Base-by-base conservation (phyloP, 1,139 yeast genomes). In the Blastobotrys niveus region DNA sequence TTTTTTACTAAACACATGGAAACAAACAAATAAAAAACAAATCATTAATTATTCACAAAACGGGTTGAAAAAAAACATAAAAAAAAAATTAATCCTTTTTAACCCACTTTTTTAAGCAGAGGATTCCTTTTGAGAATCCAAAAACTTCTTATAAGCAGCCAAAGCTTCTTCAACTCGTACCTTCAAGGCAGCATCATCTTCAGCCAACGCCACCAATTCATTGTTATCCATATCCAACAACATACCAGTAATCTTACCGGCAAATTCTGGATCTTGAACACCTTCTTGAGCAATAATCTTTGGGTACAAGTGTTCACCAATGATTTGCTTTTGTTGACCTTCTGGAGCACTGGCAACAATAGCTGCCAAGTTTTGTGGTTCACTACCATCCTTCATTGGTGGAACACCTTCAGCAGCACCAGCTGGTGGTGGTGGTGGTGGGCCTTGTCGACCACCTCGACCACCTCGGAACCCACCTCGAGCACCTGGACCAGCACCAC, bases 241-340 rank as follows among this genome's bases (percentile, higher is more conserved):
- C 98, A 91, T 91, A 74, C 97, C 98, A 58, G 99, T 91, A 67
- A 91, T 88, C 77, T 89, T 91, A 73, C 96, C 96, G 58, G 97
- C 96, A 65, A 95, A 89, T 71, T 87, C 96, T 52, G 86, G 86
- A 65, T 86, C 95, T 53, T 80, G 81, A 53, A 72, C 70, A 68
- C 84, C 82, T 65, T 94, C 94, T 64, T 91, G 85, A 59, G 89
- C 80, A 57, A 83, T 82, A 64, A 93, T 84, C 80, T 82, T 87
- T 66, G 95, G 93, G 78, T 89, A 93, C 66, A 93, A 78, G 67
- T 88, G 95, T 77, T 91, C 97, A 71, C 99, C 98, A 67, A 93
- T 79, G 66, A 88, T 79, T 77, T 93, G 87, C 82, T 86, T 87
- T 76, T 89, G 96, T 72, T 88, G 91, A 67, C 86, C 96, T 63